Conservation (phyloP, 148 eudicot genomes). For the Rhododendron kiyosumense region DNA sequence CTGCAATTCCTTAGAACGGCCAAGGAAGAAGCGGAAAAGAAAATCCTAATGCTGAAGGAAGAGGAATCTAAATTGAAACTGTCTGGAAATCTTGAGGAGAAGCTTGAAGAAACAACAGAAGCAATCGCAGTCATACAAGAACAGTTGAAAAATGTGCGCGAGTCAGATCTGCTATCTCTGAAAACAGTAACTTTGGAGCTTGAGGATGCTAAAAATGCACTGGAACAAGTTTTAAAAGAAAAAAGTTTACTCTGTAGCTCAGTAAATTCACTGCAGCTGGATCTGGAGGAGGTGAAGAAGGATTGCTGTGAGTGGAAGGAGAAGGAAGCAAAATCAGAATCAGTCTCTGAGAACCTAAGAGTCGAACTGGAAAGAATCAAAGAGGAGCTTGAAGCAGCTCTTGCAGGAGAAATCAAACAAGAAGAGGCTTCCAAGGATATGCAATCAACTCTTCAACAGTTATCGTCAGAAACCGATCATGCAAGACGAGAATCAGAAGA, state of each 20-base stretch:
- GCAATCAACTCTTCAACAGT: constrained; percentile 29
- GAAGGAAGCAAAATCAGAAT: constrained; percentile 30
- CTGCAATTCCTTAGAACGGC: constrained; percentile 23
- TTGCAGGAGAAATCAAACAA: constrained; percentile 29
- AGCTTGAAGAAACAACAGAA: constrained; percentile 52
- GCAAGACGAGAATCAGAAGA: constrained; percentile 45
- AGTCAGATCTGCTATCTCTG: constrained; percentile 33
- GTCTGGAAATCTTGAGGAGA: constrained; percentile 30
- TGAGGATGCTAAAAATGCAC: constrained; percentile 39
- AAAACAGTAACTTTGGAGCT: constrained; percentile 34
- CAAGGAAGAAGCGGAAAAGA: constrained; percentile 40
- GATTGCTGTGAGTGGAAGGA: constrained; percentile 33
- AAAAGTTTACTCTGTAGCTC: constrained; percentile 26
- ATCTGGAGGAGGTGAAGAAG: constrained; percentile 45
- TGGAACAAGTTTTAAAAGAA: constrained; percentile 39
- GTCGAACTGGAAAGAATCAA: constrained; percentile 39
- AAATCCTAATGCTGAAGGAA: constrained; percentile 28
- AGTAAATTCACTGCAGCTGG: constrained; percentile 44
- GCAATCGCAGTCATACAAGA: constrained; percentile 45
- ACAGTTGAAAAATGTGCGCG: constrained; percentile 34
- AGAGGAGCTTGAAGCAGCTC: constrained; percentile 43
- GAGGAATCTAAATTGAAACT: constrained; percentile 30
- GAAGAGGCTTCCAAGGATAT: constrained; percentile 33
- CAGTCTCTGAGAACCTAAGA: constrained; percentile 24
- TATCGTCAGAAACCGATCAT: constrained; percentile 33